Percentiles rank a stretch among this genome's conserved stretches.
Evolutionary conservation across 305 asterid species (phyloP).

Genomic region (Fraxinus floribunda): DNA sequence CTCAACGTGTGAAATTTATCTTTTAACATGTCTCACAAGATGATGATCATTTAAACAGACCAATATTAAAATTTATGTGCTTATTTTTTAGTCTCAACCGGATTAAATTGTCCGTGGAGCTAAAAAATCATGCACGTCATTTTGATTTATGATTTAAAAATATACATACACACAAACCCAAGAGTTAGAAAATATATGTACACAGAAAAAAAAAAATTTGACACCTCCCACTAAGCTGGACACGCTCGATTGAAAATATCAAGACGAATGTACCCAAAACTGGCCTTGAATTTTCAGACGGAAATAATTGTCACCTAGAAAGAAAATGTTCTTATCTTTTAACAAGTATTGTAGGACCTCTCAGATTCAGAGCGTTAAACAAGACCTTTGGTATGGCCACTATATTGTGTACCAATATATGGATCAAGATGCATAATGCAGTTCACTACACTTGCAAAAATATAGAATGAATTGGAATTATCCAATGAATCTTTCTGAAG

Average conservation of each 20-base stretch:
- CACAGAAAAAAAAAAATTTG: neutral
- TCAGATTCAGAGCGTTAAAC: neutral
- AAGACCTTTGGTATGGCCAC: neutral
- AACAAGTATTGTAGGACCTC: neutral
- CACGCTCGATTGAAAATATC: neutral
- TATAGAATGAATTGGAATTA: slow-evolving; percentile 3
- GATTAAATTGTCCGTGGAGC: neutral
- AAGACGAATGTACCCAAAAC: neutral
- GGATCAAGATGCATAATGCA: neutral
- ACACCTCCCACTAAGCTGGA: neutral
- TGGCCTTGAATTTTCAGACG: neutral
- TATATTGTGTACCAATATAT: neutral
- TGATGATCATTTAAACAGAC: too few relatives aligned
- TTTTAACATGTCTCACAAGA: neutral
- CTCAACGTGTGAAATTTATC: too few relatives aligned
- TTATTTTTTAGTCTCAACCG: too few relatives aligned
- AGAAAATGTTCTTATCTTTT: neutral
- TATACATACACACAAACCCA: neutral
- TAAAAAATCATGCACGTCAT: neutral
- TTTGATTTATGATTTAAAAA: neutral
- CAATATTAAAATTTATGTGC: too few relatives aligned
- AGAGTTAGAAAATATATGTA: neutral
- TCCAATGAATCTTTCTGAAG: slow-evolving; percentile 14
- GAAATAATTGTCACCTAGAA: neutral
- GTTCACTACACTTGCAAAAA: slow-evolving; percentile 17